A percentile compares a stretch with the other conserved stretches of the same genome.
Conservation (phyloP, 306 rosid species). For the Lathyrus aphaca region DNA sequence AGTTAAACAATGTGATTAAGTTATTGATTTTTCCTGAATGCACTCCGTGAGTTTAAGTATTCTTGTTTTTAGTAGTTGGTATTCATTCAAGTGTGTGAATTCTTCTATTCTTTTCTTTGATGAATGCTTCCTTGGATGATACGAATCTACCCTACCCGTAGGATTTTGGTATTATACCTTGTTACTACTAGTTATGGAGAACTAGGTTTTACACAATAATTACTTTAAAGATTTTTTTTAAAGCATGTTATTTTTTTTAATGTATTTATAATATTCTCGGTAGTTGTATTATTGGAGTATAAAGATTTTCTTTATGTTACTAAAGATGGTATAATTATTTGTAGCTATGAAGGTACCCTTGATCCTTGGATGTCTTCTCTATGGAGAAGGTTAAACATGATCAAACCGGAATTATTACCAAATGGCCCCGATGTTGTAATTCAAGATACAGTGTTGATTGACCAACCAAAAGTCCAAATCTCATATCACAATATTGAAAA, state of each 20-base stretch:
- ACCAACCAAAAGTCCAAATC: conserved; percentile 67
- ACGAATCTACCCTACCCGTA: neutral
- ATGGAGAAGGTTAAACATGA: conserved; percentile 62
- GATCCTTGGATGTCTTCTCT: conserved; percentile 91
- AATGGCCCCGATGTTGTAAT: conserved; percentile 59
- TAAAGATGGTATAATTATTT: conserved; percentile 32
- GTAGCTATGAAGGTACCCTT: conserved; percentile 89
- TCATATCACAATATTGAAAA: conserved; percentile 56
- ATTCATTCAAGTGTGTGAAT: conserved; percentile 10
- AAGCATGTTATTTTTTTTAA: neutral
- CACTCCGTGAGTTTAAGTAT: conserved; percentile 2
- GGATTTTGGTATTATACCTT: neutral
- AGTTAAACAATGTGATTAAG: conserved; percentile 2
- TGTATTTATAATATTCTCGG: neutral
- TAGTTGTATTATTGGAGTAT: conserved; percentile 9
- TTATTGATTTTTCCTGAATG: conserved; percentile 21
- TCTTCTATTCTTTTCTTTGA: conserved; percentile 17
- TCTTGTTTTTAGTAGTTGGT: neutral
- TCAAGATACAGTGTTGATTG: conserved; percentile 55
- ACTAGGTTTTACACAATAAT: conserved; percentile 14
- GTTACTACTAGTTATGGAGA: conserved; percentile 19
- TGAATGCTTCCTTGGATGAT: conserved; percentile 19
- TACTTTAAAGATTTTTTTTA: conserved; percentile 13
- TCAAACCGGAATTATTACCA: conserved; percentile 62
- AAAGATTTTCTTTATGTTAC: neutral